phyloP scores from a whole-genome alignment of 306 rosid genomes.

The Benincasa hispida region DNA sequence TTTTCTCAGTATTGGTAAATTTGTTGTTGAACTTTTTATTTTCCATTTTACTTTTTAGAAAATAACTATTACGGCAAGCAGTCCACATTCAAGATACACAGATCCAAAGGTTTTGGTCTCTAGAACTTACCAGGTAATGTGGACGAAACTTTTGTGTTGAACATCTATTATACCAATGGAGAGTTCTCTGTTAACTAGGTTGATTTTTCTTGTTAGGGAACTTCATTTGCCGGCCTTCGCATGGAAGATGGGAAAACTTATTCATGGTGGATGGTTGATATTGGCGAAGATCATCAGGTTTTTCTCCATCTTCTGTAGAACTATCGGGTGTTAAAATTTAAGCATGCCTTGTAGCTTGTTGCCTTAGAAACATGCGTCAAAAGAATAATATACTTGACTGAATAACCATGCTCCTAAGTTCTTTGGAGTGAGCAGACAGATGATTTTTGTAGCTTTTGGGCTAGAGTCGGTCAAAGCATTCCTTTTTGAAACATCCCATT shows the following conservation, averaged over 20 bases:
- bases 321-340: not conserved
- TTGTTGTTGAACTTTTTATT: not conserved
- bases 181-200: constrained; percentile 9
- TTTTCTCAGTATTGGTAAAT: not conserved
- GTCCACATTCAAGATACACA: constrained; percentile 80
- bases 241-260: constrained; percentile 52
- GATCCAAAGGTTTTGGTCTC: constrained; percentile 93
- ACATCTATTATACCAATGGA: not conserved
- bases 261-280: constrained; percentile 93
- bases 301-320: not conserved
- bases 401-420: not conserved
- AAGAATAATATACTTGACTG: not conserved
- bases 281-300: constrained; percentile 83
- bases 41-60: constrained; percentile 27
- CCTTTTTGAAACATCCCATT: not conserved
- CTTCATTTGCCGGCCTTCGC: constrained; percentile 85
- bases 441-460: not conserved
- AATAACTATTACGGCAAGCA: constrained; percentile 58
- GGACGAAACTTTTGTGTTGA: not conserved
- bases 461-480: not conserved
- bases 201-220: constrained; percentile 42
- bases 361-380: not conserved
- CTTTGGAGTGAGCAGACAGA: not conserved
- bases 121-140: constrained; percentile 67
- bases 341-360: not conserved